Evolutionary conservation across 2,329 filamentous ascomycete genomes (phyloP).

Genomic region (Penicillium expansum): DNA sequence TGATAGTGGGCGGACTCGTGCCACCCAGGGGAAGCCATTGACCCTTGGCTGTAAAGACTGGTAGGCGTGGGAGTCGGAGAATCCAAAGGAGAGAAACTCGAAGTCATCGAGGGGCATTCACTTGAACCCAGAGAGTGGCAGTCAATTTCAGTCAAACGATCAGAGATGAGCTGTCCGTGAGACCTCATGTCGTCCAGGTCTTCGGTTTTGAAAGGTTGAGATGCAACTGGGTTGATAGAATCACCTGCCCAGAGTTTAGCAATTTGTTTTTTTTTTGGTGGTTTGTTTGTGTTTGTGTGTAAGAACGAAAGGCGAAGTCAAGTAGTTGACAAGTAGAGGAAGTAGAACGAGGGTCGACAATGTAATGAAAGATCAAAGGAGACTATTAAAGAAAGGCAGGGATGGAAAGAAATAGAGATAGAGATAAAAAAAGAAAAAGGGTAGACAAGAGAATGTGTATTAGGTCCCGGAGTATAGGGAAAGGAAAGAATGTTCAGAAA

Average conservation of each 20-base stretch:
- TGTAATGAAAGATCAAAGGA: slow-evolving; percentile 9
- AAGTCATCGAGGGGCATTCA: slow-evolving; percentile 42
- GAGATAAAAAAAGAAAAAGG: too few species aligned
- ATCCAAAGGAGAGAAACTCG: slow-evolving; percentile 41
- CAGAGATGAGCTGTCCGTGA: slow-evolving; percentile 36
- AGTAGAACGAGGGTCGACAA: slow-evolving; percentile 2
- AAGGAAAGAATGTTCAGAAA: slow-evolving; percentile 31
- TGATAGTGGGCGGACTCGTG: slow-evolving; percentile 33
- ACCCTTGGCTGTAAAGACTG: slow-evolving; percentile 39
- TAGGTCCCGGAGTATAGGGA: slow-evolving; percentile 14
- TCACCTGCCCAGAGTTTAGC: slow-evolving; percentile 28
- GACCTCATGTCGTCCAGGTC: slow-evolving; percentile 39
- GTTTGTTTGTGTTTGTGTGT: background rate
- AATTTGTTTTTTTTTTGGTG: background rate
- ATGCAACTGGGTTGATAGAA: slow-evolving; percentile 26
- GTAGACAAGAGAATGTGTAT: slow-evolving; percentile 21
- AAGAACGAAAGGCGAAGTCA: slow-evolving; percentile 6
- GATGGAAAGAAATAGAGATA: slow-evolving; percentile 26
- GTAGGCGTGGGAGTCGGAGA: slow-evolving; percentile 41
- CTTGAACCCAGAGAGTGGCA: slow-evolving; percentile 39
- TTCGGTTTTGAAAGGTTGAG: slow-evolving; percentile 29
- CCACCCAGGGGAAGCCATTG: slow-evolving; percentile 39
- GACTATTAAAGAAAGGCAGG: slow-evolving; percentile 2
- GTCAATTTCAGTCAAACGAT: slow-evolving; percentile 40
- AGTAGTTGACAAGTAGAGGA: background rate